Percentiles rank a stretch among this genome's conserved stretches.
Conservation (phyloP, 2,329 filamentous ascomycete genomes). For the Fusarium sp. region DNA sequence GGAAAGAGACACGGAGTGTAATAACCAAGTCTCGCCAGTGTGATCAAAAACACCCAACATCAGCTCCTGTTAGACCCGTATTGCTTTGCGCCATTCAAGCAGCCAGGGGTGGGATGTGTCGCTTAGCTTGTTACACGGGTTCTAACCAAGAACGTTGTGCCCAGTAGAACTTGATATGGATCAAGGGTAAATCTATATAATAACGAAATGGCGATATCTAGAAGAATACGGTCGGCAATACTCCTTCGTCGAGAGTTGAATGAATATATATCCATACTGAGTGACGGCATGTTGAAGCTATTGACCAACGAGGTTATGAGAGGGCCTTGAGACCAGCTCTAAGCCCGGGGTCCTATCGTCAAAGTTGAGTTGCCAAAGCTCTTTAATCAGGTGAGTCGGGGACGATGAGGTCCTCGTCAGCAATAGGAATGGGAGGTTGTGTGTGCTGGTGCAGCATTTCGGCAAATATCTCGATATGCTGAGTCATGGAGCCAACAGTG, state of each 20-base stretch:
- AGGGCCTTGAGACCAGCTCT: conserved; percentile 38
- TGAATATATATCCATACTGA: background rate
- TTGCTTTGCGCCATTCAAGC: background rate
- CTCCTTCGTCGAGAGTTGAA: background rate
- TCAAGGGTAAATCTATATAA: background rate
- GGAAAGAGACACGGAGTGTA: conserved; percentile 2
- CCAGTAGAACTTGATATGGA: background rate
- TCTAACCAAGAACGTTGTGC: background rate
- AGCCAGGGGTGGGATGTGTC: background rate
- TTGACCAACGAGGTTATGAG: conserved; percentile 4
- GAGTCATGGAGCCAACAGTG: conserved; percentile 55
- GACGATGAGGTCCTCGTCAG: conserved; percentile 52
- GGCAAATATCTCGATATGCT: conserved; percentile 58
- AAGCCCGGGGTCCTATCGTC: conserved; percentile 9
- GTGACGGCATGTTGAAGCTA: conserved; percentile 14
- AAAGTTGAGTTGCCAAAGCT: conserved; percentile 1
- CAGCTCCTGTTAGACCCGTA: background rate
- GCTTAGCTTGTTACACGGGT: background rate
- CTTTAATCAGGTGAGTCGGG: conserved; percentile 53
- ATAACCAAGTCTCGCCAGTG: conserved; percentile 1
- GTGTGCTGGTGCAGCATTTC: conserved; percentile 53
- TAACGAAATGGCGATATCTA: conserved; percentile 6
- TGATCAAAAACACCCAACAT: background rate
- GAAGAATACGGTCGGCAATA: background rate
- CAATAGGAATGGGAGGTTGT: conserved; percentile 48